Percentiles rank a stretch among this genome's conserved stretches.
These are phyloP conservation scores for Mycena belliarum DNA, from an alignment of 768 basidiomycete genomes.

Conservation along the genomic window DNA sequence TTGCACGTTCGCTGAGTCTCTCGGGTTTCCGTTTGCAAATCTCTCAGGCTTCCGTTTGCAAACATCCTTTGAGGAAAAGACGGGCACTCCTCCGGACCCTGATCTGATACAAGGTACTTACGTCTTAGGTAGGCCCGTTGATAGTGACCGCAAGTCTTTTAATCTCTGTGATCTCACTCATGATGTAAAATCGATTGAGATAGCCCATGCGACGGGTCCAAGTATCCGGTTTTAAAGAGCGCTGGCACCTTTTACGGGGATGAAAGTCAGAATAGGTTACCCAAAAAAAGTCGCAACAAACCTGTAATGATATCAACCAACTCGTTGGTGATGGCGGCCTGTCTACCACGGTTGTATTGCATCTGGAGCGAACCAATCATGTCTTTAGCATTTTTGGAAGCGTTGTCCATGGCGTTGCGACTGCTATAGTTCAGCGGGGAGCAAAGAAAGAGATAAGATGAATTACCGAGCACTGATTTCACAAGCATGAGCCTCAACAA, in stretches of 20 bases:
- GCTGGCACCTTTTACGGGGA: constrained; percentile 15
- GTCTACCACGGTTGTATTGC: constrained; percentile 98
- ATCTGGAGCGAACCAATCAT: constrained; percentile 88
- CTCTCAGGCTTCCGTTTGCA: too few relatives aligned
- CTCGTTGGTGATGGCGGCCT: constrained; percentile 97
- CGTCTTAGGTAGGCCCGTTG: too few relatives aligned
- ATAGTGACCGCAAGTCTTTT: too few relatives aligned
- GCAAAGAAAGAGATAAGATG: not conserved
- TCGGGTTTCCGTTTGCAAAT: too few relatives aligned
- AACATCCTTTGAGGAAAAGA: too few relatives aligned
- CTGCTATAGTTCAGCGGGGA: constrained; percentile 35
- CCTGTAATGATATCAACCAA: constrained; percentile 91
- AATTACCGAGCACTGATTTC: constrained; percentile 86
- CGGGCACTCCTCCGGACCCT: too few relatives aligned
- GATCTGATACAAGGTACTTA: too few relatives aligned
- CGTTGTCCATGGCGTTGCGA: constrained; percentile 99
- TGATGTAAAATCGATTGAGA: too few relatives aligned
- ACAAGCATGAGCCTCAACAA: constrained; percentile 94
- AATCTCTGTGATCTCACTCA: too few relatives aligned
- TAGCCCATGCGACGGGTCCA: not conserved
- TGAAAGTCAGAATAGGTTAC: constrained; percentile 3
- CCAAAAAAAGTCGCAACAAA: constrained; percentile 34
- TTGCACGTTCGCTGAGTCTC: too few relatives aligned
- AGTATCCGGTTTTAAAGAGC: constrained; percentile 9
- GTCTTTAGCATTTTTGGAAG: constrained; percentile 95